These are phyloP conservation scores for Mytilinidion resinicola DNA, from an alignment of 495 filamentous ascomycete species.

Conservation along the genomic window DNA sequence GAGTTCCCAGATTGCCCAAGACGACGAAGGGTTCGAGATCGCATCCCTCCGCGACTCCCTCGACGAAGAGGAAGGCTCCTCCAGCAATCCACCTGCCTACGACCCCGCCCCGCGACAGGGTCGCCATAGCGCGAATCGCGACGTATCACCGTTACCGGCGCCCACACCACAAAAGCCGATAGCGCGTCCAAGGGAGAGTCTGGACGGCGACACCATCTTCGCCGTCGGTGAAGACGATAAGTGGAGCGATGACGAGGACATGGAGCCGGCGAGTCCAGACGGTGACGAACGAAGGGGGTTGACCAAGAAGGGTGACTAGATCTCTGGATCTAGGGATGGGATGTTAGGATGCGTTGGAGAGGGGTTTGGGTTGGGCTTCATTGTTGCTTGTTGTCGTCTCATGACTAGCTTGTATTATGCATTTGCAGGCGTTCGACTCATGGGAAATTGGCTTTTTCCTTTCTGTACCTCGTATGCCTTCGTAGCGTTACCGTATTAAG, in stretches of 20 bases:
- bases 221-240: slow-evolving; percentile 79
- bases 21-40: slow-evolving; percentile 98
- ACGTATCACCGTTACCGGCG: slow-evolving; percentile 37
- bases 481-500: too few species aligned
- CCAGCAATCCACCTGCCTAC: slow-evolving; percentile 18
- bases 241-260: slow-evolving; percentile 59
- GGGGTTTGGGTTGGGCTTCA: too few species aligned
- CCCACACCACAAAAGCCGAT: slow-evolving; percentile 37
- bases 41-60: slow-evolving; percentile 79
- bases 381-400: too few species aligned
- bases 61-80: slow-evolving; percentile 52
- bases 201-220: slow-evolving; percentile 92
- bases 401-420: too few species aligned
- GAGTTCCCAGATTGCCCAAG: slow-evolving; percentile 69
- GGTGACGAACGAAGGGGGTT: slow-evolving; percentile 57
- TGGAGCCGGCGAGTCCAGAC: slow-evolving; percentile 49
- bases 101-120: slow-evolving; percentile 16
- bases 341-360: too few species aligned
- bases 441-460: too few species aligned
- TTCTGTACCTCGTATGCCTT: too few species aligned
- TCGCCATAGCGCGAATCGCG: slow-evolving; percentile 17
- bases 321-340: too few species aligned
- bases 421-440: too few species aligned
- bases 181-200: slow-evolving; percentile 54
- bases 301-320: slow-evolving; percentile 45